Conservation (phyloP, 2,329 filamentous ascomycete genomes). For the Claviceps sp. region DNA sequence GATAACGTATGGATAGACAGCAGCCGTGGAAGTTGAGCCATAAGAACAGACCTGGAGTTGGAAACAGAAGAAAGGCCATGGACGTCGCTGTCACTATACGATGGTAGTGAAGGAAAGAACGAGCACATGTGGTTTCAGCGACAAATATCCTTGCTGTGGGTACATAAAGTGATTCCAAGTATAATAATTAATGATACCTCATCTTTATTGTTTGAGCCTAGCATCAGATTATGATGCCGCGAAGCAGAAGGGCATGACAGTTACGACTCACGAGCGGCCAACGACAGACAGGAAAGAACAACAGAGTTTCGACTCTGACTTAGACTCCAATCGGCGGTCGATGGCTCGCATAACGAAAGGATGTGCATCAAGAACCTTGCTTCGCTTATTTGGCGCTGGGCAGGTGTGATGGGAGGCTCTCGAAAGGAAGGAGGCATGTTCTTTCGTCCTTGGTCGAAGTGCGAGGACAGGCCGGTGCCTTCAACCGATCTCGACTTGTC, state of each 20-base stretch:
- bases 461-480: neutral
- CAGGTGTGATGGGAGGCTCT: neutral
- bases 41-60: no score
- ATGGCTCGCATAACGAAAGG: no score
- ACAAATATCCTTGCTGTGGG: neutral
- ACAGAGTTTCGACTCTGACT: neutral
- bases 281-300: neutral
- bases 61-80: neutral
- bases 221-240: neutral
- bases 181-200: neutral
- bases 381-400: neutral
- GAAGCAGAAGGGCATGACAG: neutral
- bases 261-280: neutral
- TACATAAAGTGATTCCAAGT: neutral
- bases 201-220: neutral
- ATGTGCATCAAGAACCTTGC: neutral
- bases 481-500: neutral
- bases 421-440: neutral
- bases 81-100: no score
- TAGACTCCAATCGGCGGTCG: no score
- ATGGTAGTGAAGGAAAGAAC: neutral
- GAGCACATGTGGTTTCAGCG: neutral
- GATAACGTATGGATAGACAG: conserved; percentile 25
- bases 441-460: neutral
- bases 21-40: conserved; percentile 2